Base-by-base conservation (phyloP, 495 filamentous ascomycete species). In the Penicillium samsonianum region DNA sequence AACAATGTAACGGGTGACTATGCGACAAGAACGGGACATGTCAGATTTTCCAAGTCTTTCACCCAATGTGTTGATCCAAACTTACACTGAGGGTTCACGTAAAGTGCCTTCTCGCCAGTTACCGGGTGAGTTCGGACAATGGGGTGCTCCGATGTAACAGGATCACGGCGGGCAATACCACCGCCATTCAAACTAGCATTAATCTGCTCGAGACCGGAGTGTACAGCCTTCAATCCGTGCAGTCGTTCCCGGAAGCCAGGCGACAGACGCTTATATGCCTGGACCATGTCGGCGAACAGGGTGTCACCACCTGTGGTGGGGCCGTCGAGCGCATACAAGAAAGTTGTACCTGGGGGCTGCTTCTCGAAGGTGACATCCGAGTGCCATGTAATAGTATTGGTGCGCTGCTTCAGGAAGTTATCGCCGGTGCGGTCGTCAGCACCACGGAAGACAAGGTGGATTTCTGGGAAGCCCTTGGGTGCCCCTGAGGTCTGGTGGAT, bases 1-100 rank as follows among this genome's bases (percentile, higher is more conserved):
- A 7, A 87, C 79, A 38, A 89, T 86, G 49, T 76, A 69, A 7
- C 80, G 77, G 2, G 82, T 84, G 70, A 84, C 80, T 84, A 47
- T 30, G 4, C 12, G 3, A 5, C 0, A 37, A n/a, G 3, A 23
- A 47, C 44, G n/a, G 17, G 12, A n/a, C 14, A 28, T 42, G 42
- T 54, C n/a, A 28, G 40, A 3, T 30, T 44, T 16, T 3, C 9
- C 20, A 5, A 11, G n/a, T 19, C 5, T 12, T 1, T n/a, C 20
- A 20, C 8, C 22, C 12, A n/a, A 38, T 23, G 2, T 46, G 6
- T 14, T 6, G 2, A 8, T 5, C 5, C 20, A 33, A 0, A 67
- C 86, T 83, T 71, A 91, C 90, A 96, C 70, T 93, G 88, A 9
- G 87, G 86, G 66, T 95, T 96, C 43, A 96, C 85, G 61, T 84